Percentiles rank a stretch among this genome's conserved stretches.
Evolutionary conservation across 345 rosid genomes (phyloP).

Genomic region (Acer campestre): DNA sequence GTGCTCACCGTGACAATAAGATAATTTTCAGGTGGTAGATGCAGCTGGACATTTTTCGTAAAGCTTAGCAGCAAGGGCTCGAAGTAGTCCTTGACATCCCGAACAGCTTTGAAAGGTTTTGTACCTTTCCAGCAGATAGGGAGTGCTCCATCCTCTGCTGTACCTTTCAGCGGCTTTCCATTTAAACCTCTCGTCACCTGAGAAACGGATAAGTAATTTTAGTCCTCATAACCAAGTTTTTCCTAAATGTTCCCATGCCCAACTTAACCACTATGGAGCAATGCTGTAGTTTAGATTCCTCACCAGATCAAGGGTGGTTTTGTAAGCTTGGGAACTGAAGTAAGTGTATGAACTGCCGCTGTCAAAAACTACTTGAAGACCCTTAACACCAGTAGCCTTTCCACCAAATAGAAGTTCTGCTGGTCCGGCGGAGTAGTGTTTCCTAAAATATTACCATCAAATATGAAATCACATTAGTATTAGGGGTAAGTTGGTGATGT

Average conservation of each 20-base stretch:
- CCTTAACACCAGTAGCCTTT: constrained; percentile 60
- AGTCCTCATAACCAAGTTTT: constrained; percentile 9
- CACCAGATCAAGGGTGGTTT: constrained; percentile 58
- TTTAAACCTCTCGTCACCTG: constrained; percentile 47
- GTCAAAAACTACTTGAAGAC: constrained; percentile 62
- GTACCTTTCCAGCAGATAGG: constrained; percentile 86
- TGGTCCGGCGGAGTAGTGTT: constrained; percentile 63
- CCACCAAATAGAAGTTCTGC: constrained; percentile 64
- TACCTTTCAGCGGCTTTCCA: constrained; percentile 52
- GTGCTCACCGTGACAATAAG: constrained; percentile 74
- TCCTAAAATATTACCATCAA: constrained; percentile 44
- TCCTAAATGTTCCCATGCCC: background rate
- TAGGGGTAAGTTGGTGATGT: background rate
- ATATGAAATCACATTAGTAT: background rate
- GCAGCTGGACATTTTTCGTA: constrained; percentile 52
- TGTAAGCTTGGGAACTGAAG: constrained; percentile 56
- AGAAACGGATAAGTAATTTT: constrained; percentile 10
- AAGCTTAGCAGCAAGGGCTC: constrained; percentile 59
- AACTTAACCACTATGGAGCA: background rate
- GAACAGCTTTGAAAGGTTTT: constrained; percentile 49
- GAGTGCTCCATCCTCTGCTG: constrained; percentile 62
- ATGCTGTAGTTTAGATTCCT: constrained; percentile 10
- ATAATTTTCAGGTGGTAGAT: constrained; percentile 68
- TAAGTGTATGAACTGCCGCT: constrained; percentile 95
- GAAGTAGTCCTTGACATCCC: constrained; percentile 60